Evolutionary conservation across 2,329 filamentous ascomycete genomes (phyloP).

Genomic region (Aspergillus transmontanensis): DNA sequence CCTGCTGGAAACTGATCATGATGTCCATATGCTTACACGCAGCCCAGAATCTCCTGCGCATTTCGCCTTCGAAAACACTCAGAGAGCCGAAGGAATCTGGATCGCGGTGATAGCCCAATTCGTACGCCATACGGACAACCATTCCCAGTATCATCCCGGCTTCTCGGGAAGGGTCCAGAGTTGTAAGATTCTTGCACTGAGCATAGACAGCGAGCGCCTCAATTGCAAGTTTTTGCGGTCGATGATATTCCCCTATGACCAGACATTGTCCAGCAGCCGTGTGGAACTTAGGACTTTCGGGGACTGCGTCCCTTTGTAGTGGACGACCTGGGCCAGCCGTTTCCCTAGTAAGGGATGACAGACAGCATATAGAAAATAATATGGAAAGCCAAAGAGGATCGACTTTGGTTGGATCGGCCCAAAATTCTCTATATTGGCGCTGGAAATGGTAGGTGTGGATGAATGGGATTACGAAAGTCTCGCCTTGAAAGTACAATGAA

Average conservation of each 20-base stretch:
- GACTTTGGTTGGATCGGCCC: background rate
- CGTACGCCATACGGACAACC: background rate
- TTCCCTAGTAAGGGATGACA: background rate
- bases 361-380: background rate
- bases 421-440: background rate
- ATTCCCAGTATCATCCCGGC: background rate
- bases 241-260: background rate
- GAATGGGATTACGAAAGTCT: background rate
- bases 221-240: background rate
- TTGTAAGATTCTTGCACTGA: background rate
- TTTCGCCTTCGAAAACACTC: background rate
- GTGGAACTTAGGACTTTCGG: background rate
- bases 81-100: background rate
- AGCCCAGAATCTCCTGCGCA: background rate
- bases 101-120: background rate
- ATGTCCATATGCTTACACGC: background rate
- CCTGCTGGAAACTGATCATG: background rate
- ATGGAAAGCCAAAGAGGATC: background rate
- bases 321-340: background rate
- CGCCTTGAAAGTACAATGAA: background rate
- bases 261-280: background rate
- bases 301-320: background rate
- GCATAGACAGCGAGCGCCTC: background rate
- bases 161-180: background rate
- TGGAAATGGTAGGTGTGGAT: background rate